Evolutionary conservation across 306 rosid species (phyloP), one percentile per base, ranked within the genome.

Genomic region (Cicer pinnatifidum): DNA sequence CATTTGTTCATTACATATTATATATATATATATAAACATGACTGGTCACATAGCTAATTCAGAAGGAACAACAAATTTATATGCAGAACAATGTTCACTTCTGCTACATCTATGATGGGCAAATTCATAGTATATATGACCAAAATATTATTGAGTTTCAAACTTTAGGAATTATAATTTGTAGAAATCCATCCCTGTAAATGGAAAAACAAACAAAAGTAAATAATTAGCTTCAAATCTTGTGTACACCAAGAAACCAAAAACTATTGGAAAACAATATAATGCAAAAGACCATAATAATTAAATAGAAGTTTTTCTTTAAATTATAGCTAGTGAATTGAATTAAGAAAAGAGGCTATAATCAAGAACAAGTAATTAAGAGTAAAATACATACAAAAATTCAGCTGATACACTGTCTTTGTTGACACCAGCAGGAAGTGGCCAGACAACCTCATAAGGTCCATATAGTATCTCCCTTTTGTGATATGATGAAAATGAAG

Each of bases 131-230:
- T 11, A 38, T 61, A 39, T 63, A 7, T 53, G 64, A 67, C 64
- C 62, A 69, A 28, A 28, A 67, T 54, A 15, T 2, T 47, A 43
- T 19, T 20, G 28, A 46, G 4, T 56, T 81, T 89, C 84, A 83
- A 68, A 82, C 61, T 76, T 91, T 91, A 8, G 97, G 93, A 82
- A 91, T 67, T 69, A 73, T 66, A 33, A 89, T 83, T n/a, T 82
- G 90, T 9, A 91, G 84, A 70, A 91, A 75, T 61, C 96, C 97
- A 63, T 89, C 93, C 91, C 97, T 91, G 91, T 75, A 82, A 46
- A 52, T 45, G 67, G 2, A 67, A 2, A 59, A 69, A 69, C 12
- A 67, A 77, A 41, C 17, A 13, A 6, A 17, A 47, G 48, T 39
- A 67, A 35, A 39, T 19, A 6, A 72, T 71, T 38, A 71, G 81